phyloP scores from a whole-genome alignment of 208 protist genomes.

The Leishmania arabica region DNA sequence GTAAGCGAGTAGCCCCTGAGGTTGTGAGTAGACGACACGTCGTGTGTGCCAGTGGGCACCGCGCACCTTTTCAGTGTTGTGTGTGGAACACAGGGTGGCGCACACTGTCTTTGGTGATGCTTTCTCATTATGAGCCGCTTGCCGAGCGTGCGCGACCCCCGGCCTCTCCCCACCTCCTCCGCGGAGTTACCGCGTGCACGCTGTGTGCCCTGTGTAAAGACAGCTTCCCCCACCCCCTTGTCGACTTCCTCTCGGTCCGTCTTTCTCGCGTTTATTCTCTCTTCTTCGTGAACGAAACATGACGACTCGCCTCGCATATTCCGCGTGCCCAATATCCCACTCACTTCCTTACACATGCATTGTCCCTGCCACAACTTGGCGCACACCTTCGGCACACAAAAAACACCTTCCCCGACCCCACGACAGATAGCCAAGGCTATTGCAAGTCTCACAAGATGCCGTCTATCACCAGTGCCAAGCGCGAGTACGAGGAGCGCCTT shows the following conservation, averaged over 20 bases:
- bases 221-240: neutral
- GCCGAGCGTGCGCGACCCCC: too few relatives aligned
- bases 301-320: neutral
- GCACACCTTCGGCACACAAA: neutral
- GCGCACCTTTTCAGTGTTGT: neutral
- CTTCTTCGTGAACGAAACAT: neutral
- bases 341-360: neutral
- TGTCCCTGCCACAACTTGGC: neutral
- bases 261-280: neutral
- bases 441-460: constrained; percentile 28
- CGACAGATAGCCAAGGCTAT: constrained; percentile 10
- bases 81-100: neutral
- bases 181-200: neutral
- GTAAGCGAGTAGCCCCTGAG: neutral
- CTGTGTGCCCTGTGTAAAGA: neutral
- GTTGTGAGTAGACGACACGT: neutral
- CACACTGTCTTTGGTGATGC: neutral
- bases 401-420: neutral
- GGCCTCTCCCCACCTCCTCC: neutral
- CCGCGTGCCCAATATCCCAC: neutral
- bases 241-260: too few relatives aligned
- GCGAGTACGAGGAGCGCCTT: constrained; percentile 93
- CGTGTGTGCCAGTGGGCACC: neutral
- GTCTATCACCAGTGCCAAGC: constrained; percentile 76
- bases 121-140: neutral